Conservation (phyloP, 2,329 filamentous ascomycete species). For the Dichotomopilus funicola region DNA sequence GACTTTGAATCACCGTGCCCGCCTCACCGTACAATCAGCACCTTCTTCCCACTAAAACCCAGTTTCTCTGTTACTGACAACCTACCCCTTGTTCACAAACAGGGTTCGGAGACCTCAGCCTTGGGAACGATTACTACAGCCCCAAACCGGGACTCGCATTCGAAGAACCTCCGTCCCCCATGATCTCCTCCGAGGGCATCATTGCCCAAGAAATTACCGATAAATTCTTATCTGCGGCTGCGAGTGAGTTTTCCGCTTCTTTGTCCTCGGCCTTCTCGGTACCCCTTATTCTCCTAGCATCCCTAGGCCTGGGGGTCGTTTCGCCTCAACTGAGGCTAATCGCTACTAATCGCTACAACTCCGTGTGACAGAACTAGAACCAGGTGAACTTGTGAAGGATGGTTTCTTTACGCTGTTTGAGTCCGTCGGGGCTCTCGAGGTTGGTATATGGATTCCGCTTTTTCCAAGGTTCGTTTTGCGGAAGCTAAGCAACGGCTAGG, state of each 20-base stretch:
- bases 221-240: slow-evolving; percentile 47
- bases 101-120: slow-evolving; percentile 17
- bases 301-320: background rate
- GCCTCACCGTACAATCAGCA: too few relatives aligned
- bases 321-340: slow-evolving; percentile 23
- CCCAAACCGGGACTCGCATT: slow-evolving; percentile 18
- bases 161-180: slow-evolving; percentile 29
- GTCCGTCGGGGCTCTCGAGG: slow-evolving; percentile 80
- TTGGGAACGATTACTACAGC: slow-evolving; percentile 19
- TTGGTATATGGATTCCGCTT: slow-evolving; percentile 25
- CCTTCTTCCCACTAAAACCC: too few relatives aligned
- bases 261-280: background rate
- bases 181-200: slow-evolving; percentile 42
- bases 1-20: too few relatives aligned
- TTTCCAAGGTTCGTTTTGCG: background rate
- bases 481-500: slow-evolving; percentile 46
- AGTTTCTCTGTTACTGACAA: too few relatives aligned
- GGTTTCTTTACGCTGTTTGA: slow-evolving; percentile 90
- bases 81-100: background rate
- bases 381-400: slow-evolving; percentile 89
- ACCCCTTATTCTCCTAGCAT: too few relatives aligned
- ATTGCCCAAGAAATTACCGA: slow-evolving; percentile 53
- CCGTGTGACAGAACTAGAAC: slow-evolving; percentile 53
- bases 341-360: too few relatives aligned
- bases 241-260: slow-evolving; percentile 34